Conservation (phyloP, 768 basidiomycete genomes). For the Leucocoprinus birnbaumii region DNA sequence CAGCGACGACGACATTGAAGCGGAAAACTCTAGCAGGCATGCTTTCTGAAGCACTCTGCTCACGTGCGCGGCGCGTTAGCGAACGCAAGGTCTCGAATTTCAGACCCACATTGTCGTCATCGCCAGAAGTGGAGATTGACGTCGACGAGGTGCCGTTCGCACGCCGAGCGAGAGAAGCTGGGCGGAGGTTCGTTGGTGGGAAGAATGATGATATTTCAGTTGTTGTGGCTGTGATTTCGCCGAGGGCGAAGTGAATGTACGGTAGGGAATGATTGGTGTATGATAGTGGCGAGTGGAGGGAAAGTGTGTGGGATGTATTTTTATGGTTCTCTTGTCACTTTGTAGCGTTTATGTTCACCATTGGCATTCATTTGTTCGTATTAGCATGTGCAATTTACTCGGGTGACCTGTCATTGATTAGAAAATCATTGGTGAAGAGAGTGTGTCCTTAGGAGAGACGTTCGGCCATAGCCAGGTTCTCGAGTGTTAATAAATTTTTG, state of each 20-base stretch:
- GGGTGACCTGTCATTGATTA: too few species aligned
- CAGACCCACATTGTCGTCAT: neutral
- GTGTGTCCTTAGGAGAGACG: too few species aligned
- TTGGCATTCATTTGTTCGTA: too few species aligned
- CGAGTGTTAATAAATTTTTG: too few species aligned
- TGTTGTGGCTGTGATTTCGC: conserved; percentile 34
- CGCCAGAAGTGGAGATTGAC: conserved; percentile 8
- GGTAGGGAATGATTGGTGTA: too few species aligned
- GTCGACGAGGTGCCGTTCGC: conserved; percentile 77
- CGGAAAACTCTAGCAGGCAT: conserved; percentile 60
- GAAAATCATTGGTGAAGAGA: too few species aligned
- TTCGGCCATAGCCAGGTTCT: too few species aligned
- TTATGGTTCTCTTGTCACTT: too few species aligned
- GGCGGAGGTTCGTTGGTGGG: conserved; percentile 60
- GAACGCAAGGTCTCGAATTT: conserved; percentile 34
- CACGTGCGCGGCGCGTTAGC: conserved; percentile 68
- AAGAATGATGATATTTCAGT: conserved; percentile 70
- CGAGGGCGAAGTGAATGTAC: conserved; percentile 6
- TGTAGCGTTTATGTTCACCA: too few species aligned
- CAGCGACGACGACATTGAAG: conserved; percentile 25
- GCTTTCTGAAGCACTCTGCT: conserved; percentile 80
- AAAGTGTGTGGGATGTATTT: too few species aligned
- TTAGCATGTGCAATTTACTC: too few species aligned
- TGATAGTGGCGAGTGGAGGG: too few species aligned
- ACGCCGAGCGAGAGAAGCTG: conserved; percentile 71